Evolutionary conservation across 2,329 filamentous ascomycete species (phyloP), one percentile per base, ranked within the genome.

Genomic region (Fusarium incarnatum): DNA sequence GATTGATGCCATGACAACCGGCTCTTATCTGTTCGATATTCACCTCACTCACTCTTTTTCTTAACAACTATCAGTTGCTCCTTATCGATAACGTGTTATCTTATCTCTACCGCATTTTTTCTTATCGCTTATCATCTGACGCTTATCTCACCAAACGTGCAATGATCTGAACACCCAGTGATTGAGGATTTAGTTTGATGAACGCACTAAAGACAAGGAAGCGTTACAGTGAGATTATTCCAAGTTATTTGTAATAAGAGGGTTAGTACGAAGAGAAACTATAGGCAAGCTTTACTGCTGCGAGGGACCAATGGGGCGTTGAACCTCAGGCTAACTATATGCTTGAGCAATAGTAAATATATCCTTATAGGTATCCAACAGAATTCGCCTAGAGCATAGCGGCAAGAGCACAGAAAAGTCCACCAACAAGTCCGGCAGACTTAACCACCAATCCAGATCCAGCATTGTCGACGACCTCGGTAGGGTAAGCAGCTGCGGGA

Each of bases 51-150:
- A n/a, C n/a, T n/a, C n/a, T n/a, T n/a, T n/a, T 37, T 6, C 16
- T 37, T n/a, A 37, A 11, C 9, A 6, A 6, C 18, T n/a, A 37
- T n/a, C 18, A 2, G 2, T n/a, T 12, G 11, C 15, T 6, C 8
- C 12, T 15, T 15, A 15, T 37, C 34, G 34, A n/a, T 37, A 4
- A 37, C 3, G 2, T 0, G 3, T 5, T 18, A 34, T 34, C 16
- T n/a, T n/a, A 37, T 37, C 32, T 10, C 2, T 4, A 2, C 12
- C 4, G 27, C 5, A 4, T 1, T 3, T 15, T 30, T 30, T 4
- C 12, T 12, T 37, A 37, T n/a, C 18, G 1, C 34, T 12, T 37
- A n/a, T n/a, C 28, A 2, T 15, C 6, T 30, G 7, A 8, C 1
- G 12, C 7, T 30, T 30, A 30, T 30, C 28, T 30, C 12, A 30